phyloP scores from a whole-genome alignment of 306 rosid species.

The Ormosia semicastrata region DNA sequence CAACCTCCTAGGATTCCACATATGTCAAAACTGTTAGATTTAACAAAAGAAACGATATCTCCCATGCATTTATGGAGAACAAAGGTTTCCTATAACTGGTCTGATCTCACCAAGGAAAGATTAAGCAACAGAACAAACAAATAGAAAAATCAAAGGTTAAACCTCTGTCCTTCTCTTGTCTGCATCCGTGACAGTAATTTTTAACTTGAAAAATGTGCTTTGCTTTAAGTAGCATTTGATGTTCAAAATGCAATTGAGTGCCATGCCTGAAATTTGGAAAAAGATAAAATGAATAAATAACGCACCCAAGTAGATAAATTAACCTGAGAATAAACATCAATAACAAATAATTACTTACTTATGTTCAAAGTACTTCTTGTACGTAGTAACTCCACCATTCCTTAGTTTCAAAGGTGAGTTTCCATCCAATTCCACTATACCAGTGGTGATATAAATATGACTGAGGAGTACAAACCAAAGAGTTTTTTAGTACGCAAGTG shows the following conservation, averaged over 20 bases:
- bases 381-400: conserved; percentile 44
- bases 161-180: conserved; percentile 60
- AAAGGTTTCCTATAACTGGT: background rate
- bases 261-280: conserved; percentile 53
- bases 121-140: background rate
- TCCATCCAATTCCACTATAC: conserved; percentile 45
- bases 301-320: too few relatives aligned
- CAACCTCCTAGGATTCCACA: background rate
- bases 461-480: conserved; percentile 77
- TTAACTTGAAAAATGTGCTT: conserved; percentile 51
- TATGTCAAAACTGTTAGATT: background rate
- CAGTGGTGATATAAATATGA: conserved; percentile 51
- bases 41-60: background rate
- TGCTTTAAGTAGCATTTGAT: conserved; percentile 52
- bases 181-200: conserved; percentile 43
- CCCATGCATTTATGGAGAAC: background rate
- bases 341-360: conserved; percentile 43
- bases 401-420: conserved; percentile 47
- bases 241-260: conserved; percentile 45
- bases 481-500: conserved; percentile 50
- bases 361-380: conserved; percentile 52
- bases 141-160: background rate
- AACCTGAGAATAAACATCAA: background rate
- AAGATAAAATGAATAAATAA: background rate
- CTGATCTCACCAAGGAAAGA: background rate